Base-by-base conservation (phyloP, 305 asterid species). In the Coffea humblotiana region DNA sequence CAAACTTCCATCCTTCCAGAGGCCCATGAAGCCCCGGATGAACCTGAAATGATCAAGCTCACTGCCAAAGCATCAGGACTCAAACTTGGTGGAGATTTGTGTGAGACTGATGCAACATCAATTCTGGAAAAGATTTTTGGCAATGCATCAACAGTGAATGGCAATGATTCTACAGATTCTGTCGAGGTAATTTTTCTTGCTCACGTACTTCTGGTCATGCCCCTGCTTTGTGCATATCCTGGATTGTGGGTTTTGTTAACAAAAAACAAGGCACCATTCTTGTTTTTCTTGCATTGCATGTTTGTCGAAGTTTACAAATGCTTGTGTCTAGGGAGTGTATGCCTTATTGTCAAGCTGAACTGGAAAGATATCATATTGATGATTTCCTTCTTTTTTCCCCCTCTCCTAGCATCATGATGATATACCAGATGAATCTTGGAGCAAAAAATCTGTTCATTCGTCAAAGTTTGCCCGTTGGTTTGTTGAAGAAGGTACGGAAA, bases 391-490 rank as follows among this genome's bases (percentile, higher is more conserved):
- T 51, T 86, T n/a, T 81, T 77, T 82, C 64, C 63, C 76, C 76
- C 68, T 83, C 76, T 68, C 51, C 76, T 82, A 94, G 99, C 82
- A 78, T 85, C 84, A 82, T 47, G 92, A 75, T 66, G 76, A 80
- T 84, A 88, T 88, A 76, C 87, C 88, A 65, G 95, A 86, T 75
- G 97, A 88, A 70, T 72, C 86, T 80, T 78, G 90, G 91, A 85
- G 81, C 87, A 87, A 88, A 73, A 82, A 78, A 54, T 75, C 93
- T 85, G 88, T 74, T 45, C 90, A 85, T 70, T 89, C 97, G 10
- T 94, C 99, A 6, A 96, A 92, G 89, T 90, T 94, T 87, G 92
- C 96, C 79, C 97, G 84, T 73, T 94, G 97, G 98, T 94, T 96
- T 86, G 87, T 75, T 54, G 96, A 89, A 88, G 99, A 92, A 85